Percentiles rank a stretch among this genome's conserved stretches.
Evolutionary conservation across 2,329 filamentous ascomycete species (phyloP).

Genomic region (Fusarium nodosum): DNA sequence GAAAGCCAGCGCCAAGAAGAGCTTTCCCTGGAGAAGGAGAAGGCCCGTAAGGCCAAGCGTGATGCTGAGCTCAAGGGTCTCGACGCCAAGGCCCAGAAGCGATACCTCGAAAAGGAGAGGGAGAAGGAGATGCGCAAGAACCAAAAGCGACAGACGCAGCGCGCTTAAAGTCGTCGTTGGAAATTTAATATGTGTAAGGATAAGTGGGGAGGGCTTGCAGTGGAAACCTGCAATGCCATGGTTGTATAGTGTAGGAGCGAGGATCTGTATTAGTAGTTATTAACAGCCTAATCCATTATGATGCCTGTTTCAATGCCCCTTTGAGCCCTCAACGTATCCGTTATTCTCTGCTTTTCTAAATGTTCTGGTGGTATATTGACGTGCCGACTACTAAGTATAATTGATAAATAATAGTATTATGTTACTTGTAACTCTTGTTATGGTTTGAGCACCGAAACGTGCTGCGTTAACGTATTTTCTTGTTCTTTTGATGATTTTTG

Average conservation of each 20-base stretch:
- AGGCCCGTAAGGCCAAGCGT: constrained; percentile 88
- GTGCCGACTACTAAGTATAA: neutral
- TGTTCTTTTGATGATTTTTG: constrained; percentile 3
- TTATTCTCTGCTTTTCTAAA: neutral
- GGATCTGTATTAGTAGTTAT: constrained; percentile 42
- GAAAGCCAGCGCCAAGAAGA: constrained; percentile 88
- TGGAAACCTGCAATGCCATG: constrained; percentile 17
- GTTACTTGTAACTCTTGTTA: neutral
- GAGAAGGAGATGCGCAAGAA: constrained; percentile 76
- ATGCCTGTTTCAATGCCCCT: constrained; percentile 13
- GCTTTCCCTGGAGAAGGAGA: constrained; percentile 77
- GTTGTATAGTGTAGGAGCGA: constrained; percentile 31
- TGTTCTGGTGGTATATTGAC: neutral
- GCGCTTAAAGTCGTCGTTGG: constrained; percentile 56
- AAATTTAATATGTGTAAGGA: constrained; percentile 7
- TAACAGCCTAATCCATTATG: constrained; percentile 35
- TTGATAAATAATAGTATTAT: neutral
- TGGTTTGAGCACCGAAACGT: neutral
- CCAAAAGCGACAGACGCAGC: constrained; percentile 67
- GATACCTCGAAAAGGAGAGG: constrained; percentile 84
- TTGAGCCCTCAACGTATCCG: neutral
- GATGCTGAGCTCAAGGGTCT: constrained; percentile 83
- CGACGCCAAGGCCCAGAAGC: constrained; percentile 87
- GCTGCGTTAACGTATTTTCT: constrained; percentile 2
- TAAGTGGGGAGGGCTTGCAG: neutral